Percentiles rank a stretch among this genome's conserved stretches.
Evolutionary conservation across 768 basidiomycete species (phyloP).

Genomic region (Mycena albidolilacea): DNA sequence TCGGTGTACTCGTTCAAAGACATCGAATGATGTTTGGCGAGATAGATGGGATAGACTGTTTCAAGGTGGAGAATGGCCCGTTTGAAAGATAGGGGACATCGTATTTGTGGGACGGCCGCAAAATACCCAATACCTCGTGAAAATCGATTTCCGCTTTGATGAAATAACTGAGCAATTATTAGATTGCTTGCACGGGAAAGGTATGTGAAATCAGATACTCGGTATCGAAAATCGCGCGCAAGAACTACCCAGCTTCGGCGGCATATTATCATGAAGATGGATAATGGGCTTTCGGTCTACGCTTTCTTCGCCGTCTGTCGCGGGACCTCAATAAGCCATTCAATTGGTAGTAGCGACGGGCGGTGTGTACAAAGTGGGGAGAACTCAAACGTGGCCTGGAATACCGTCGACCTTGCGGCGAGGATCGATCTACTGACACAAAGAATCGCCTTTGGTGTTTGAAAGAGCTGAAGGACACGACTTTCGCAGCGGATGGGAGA

Average conservation of each 20-base stretch:
- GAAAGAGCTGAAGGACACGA: too few species aligned
- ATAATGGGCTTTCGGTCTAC: constrained; percentile 7
- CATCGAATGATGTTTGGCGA: neutral
- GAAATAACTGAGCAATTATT: neutral
- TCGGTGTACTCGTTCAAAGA: too few species aligned
- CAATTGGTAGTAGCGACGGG: too few species aligned
- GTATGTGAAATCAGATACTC: neutral
- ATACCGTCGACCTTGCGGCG: constrained; percentile 9
- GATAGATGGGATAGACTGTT: neutral
- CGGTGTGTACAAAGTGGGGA: too few species aligned
- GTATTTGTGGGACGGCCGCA: constrained; percentile 17
- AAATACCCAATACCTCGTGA: neutral
- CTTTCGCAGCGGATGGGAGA: too few species aligned
- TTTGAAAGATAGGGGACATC: constrained; percentile 9
- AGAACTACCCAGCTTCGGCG: neutral
- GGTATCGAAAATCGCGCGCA: constrained; percentile 18
- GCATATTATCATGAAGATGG: neutral
- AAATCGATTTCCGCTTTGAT: constrained; percentile 3
- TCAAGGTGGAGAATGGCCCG: constrained; percentile 18
- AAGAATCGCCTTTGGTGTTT: neutral
- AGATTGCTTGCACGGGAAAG: neutral
- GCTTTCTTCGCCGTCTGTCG: neutral
- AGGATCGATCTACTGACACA: constrained; percentile 14
- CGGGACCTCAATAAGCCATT: too few species aligned
- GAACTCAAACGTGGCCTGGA: constrained; percentile 9